Conservation (phyloP, 768 basidiomycete species). For the Suillus subalutaceus region DNA sequence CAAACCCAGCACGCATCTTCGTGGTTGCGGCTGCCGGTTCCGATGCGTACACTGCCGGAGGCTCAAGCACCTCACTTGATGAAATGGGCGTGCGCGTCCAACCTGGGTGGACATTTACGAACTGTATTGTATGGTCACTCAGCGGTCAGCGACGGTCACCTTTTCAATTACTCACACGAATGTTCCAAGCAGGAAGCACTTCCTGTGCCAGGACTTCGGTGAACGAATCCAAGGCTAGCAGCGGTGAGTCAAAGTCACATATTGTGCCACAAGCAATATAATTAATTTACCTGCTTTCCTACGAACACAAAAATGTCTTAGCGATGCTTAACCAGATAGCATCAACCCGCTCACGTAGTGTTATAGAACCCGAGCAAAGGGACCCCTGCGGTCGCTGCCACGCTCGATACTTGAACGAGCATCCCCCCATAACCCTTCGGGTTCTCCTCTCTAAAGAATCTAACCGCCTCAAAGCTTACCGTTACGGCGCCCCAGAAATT, state of each 20-base stretch:
- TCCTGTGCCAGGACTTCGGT: background rate
- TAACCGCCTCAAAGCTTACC: constrained; percentile 38
- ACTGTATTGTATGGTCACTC: background rate
- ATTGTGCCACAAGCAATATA: background rate
- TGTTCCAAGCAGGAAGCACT: background rate
- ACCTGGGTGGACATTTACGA: background rate
- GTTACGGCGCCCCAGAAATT: constrained; percentile 49
- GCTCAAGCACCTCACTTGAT: background rate
- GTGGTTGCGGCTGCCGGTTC: background rate
- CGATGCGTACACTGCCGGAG: background rate
- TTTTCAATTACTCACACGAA: background rate
- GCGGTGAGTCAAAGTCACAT: background rate
- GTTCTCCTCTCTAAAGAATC: constrained; percentile 27
- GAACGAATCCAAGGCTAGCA: background rate
- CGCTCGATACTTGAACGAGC: background rate
- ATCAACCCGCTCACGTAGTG: background rate
- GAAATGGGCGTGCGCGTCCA: background rate
- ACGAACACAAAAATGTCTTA: background rate
- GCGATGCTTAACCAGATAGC: background rate
- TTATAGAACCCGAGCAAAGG: background rate
- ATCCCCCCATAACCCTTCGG: background rate
- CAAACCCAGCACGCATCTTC: background rate
- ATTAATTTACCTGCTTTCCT: background rate
- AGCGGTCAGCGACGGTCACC: background rate
- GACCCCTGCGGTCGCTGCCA: background rate